Evolutionary conservation across 2,329 filamentous ascomycete species (phyloP), one percentile per base, ranked within the genome.

Genomic region (Pseudofabraea citricarpa): DNA sequence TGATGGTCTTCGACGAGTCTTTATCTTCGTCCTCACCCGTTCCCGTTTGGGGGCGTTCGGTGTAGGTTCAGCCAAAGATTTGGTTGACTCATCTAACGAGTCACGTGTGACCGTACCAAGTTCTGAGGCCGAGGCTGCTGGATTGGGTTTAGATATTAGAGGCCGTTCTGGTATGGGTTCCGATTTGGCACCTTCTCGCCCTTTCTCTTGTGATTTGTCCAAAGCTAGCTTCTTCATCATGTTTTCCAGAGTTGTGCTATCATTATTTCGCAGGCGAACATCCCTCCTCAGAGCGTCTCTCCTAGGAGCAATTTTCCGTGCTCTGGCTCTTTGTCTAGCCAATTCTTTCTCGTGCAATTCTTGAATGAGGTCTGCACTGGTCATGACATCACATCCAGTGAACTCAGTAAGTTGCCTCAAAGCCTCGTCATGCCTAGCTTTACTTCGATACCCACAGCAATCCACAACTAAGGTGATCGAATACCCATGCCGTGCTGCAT

Each of bases 401-500:
- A 54, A 56, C 46, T 59, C 47, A 21, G 45, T 47, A 41, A 61
- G 40, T 49, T 53, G 48, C 15, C 49, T 46, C 23, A 62, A 41
- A 23, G 59, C 61, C 44, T 64, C 61, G 16, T 61, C 61, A 44
- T 95, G 89, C 33, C 88, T 79, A 15, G 70, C 64, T 45, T 81
- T 77, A 54, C 73, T 81, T 36, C 87, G 80, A 58, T 84, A 95
- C 9, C 90, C 90, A 43, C 95, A 80, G 62, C 90, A 96, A 61
- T 97, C 90, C 41, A 93, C 83, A 29, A 97, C 71, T 10, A 97
- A 71, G 5, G 86, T 93, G 57, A 96, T 88, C n/a, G 80, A 74
- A 57, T 95, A 82, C 4, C 90, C 93, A 63, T 96, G 86, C 16
- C 85, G 79, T 2, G 88, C 90, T 9, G 91, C 93, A 59, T 96